Percentiles rank a stretch among this genome's conserved stretches.
These are phyloP conservation scores for Ophiostoma piceae DNA, from an alignment of 2,329 filamentous ascomycete genomes.

Conservation along the genomic window DNA sequence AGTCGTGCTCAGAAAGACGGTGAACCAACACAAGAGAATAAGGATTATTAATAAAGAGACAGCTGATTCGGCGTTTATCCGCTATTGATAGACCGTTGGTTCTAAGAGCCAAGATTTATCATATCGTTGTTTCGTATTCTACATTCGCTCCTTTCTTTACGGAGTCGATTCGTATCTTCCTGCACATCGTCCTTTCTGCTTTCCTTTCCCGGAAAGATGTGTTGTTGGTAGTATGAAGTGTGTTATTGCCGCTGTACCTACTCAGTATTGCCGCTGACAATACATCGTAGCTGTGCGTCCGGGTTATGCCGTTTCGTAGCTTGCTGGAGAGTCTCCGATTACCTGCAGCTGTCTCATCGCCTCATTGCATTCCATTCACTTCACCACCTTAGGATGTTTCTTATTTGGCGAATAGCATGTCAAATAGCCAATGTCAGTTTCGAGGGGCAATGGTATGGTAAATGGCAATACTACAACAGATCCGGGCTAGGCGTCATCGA, in stretches of 20 bases:
- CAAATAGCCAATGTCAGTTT: background rate
- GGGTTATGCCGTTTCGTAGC: background rate
- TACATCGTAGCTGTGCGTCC: background rate
- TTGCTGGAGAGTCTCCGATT: background rate
- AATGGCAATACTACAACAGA: slow-evolving; percentile 15
- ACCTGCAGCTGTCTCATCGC: background rate
- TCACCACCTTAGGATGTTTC: background rate
- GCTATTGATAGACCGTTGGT: background rate
- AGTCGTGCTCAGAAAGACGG: background rate
- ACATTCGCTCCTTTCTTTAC: background rate
- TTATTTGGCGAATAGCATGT: background rate
- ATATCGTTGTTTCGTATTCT: background rate
- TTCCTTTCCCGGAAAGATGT: slow-evolving; percentile 1
- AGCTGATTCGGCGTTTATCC: background rate
- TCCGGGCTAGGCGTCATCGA: slow-evolving; percentile 4
- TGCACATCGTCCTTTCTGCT: background rate
- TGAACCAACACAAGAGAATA: background rate
- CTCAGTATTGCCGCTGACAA: no score
- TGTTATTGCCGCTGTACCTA: background rate
- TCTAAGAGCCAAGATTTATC: background rate
- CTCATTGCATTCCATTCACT: background rate
- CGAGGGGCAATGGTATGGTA: background rate
- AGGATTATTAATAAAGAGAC: background rate
- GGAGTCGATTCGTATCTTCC: background rate
- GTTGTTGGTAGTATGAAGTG: background rate